Percentiles rank a stretch among this genome's conserved stretches.
Evolutionary conservation across 116 monocot genomes (phyloP).

Genomic region (Trichopus zeylanicus): DNA sequence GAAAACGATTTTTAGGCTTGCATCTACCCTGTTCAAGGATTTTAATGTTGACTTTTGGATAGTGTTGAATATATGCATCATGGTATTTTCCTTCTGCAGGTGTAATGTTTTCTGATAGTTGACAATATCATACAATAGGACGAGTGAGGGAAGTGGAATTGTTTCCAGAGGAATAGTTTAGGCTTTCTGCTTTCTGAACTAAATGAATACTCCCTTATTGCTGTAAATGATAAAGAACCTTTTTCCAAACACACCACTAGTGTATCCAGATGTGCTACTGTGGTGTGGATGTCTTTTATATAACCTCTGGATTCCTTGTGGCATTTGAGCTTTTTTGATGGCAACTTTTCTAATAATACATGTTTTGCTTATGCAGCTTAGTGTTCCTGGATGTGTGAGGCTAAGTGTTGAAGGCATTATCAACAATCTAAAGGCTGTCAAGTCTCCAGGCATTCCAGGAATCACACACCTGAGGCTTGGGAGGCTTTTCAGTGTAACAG

Average conservation of each 20-base stretch:
- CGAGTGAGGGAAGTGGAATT: no score
- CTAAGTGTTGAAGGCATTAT: slow-evolving; percentile 35
- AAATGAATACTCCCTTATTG: not conserved
- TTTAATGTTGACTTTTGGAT: no score
- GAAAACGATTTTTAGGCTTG: no score
- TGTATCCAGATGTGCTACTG: not conserved
- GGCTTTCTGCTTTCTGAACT: not conserved
- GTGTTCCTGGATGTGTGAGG: slow-evolving; percentile 46
- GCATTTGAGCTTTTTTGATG: not conserved
- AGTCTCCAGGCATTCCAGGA: slow-evolving; percentile 16
- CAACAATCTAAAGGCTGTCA: slow-evolving; percentile 32
- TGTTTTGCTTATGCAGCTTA: slow-evolving; percentile 34
- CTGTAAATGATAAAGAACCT: not conserved
- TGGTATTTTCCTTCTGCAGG: no score
- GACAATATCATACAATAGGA: no score
- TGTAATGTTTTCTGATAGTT: no score
- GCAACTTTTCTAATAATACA: not conserved
- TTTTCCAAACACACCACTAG: no score
- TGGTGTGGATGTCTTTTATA: no score
- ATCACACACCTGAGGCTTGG: slow-evolving; percentile 40
- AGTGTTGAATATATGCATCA: no score
- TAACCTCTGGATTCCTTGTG: not conserved
- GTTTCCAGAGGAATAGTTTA: not conserved
- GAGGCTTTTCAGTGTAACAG: slow-evolving; percentile 33
- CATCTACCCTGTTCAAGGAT: no score